Evolutionary conservation across 805 yeast genomes (phyloP).

Genomic region (Metschnikowia shivogae): DNA sequence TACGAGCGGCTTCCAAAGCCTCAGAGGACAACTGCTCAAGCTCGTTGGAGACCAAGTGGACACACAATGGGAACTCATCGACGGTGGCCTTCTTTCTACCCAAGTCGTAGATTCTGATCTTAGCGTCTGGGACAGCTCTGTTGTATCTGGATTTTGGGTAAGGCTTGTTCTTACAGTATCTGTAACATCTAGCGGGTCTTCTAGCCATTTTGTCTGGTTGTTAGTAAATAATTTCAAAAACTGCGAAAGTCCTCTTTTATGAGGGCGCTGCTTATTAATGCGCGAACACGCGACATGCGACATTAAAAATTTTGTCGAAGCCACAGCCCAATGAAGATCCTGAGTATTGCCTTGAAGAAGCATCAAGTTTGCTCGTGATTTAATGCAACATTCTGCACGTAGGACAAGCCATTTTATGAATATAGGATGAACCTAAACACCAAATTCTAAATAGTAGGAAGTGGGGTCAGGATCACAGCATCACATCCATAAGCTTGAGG

Average conservation of each 20-base stretch:
- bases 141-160: conserved; percentile 99
- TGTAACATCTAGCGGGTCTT: conserved; percentile 99
- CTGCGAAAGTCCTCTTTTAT: background rate
- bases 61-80: conserved; percentile 99
- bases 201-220: conserved; percentile 85
- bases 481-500: no score
- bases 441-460: no score
- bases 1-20: conserved; percentile 99
- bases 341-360: background rate
- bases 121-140: conserved; percentile 99
- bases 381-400: no score
- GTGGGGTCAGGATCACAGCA: no score
- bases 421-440: no score
- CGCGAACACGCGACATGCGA: background rate
- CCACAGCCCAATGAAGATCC: background rate
- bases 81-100: conserved; percentile 99
- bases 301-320: background rate
- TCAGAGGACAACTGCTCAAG: conserved; percentile 98
- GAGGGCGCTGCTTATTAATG: conserved; percentile 2
- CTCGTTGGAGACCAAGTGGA: conserved; percentile 99
- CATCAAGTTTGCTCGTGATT: no score
- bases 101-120: conserved; percentile 98
- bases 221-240: conserved; percentile 19
- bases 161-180: conserved; percentile 99
- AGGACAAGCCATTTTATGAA: no score